Base-by-base conservation (phyloP, 768 basidiomycete species). In the Symmetrospora coprosmae region DNA sequence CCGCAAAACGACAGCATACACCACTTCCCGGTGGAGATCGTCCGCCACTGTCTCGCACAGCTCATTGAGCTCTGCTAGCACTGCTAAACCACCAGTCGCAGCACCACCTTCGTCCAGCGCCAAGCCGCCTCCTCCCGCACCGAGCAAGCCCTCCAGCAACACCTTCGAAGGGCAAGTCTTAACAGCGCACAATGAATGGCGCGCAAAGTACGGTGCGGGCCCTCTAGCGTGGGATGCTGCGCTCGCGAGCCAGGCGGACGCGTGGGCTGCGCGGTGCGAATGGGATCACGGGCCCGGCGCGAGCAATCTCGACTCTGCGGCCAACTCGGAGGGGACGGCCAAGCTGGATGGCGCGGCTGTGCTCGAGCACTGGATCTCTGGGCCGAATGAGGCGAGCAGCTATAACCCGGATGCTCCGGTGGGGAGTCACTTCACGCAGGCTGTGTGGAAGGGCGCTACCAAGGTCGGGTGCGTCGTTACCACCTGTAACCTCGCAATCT, bases 391-490 rank as follows among this genome's bases (percentile, higher is more conserved):
- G 21, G 51, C 23, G 13, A 31, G 40, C 9, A 37, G 34, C 37
- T 84, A 83, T 66, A 69, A 80, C 70, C 75, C 78, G 7, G 64
- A 59, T 7, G 69, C 77, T 45, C 80, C 79, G 6, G 73, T 72
- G 8, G 80, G 73, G 67, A 79, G 74, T 61, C 80, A 78, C 66
- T 82, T 78, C 62, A 81, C 81, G 9, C 82, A 83, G 65, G 77
- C 83, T 46, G 75, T 83, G n/a, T 84, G 82, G 81, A 79, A 80
- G 63, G 72, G 74, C 11, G 81, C 81, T 21, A 79, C 77, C 3
- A 65, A 77, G 51, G 68, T 83, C 60, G 81, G 82, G 13, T 84
- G 82, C 64, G 79, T 78, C 21, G 70, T 74, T 31, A 74, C 79
- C 23, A 68, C 67, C 43, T 84, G 83, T 71, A 73, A 72, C 31